Evolutionary conservation across 305 asterid genomes (phyloP).

Genomic region (Fraxinus sp.): DNA sequence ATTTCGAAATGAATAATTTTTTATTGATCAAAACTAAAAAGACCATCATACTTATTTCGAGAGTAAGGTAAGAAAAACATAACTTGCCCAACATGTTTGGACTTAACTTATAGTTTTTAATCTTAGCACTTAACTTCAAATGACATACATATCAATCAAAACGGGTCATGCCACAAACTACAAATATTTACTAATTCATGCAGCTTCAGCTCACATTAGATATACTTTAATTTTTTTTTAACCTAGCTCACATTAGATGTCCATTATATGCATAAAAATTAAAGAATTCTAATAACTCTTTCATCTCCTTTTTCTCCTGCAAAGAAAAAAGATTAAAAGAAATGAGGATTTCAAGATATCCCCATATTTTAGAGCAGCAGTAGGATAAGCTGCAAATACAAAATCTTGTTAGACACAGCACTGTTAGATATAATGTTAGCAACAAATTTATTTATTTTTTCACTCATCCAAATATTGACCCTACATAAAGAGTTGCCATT

Average conservation of each 20-base stretch:
- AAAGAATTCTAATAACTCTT: not conserved
- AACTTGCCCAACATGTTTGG: not conserved
- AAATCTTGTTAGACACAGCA: not conserved
- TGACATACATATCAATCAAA: not conserved
- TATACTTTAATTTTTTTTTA: not conserved
- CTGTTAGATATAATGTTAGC: slow-evolving; percentile 5
- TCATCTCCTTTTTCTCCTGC: not conserved
- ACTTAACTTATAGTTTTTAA: not conserved
- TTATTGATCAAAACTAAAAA: not conserved
- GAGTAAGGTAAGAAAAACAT: not conserved
- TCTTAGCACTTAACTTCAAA: not conserved
- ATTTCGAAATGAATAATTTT: not conserved
- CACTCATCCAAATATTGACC: slow-evolving; percentile 9
- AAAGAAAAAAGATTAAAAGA: not conserved
- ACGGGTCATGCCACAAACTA: not conserved
- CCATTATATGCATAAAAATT: not conserved
- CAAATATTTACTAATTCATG: not conserved
- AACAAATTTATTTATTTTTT: not conserved
- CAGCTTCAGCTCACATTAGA: not conserved
- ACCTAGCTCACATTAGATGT: not conserved
- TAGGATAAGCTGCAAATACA: not conserved
- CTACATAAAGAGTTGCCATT: not conserved
- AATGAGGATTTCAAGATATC: not conserved
- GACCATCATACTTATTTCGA: not conserved
- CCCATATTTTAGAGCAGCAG: not conserved